phyloP scores from a whole-genome alignment of 2,329 filamentous ascomycete species.

The Canariomyces notabilis region DNA sequence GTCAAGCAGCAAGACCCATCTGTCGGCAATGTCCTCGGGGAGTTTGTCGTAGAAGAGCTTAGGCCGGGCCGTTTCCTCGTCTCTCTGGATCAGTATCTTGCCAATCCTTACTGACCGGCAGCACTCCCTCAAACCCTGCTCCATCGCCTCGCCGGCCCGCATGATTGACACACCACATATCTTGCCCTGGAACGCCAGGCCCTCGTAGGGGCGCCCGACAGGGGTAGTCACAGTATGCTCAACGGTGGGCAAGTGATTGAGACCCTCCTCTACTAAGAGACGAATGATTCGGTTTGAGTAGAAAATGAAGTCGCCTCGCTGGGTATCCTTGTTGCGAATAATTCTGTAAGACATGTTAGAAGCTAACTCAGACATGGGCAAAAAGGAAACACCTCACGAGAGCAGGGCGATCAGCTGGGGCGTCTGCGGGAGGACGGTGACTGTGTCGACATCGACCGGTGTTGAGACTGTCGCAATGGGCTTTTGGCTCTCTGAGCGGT shows the following conservation, averaged over 20 bases:
- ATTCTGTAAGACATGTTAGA: constrained; percentile 54
- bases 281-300: constrained; percentile 98
- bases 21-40: constrained; percentile 82
- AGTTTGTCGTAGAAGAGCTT: constrained; percentile 98
- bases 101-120: constrained; percentile 97
- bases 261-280: constrained; percentile 88
- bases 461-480: constrained; percentile 86
- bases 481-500: constrained; percentile 70
- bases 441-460: constrained; percentile 74
- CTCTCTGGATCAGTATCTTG: constrained; percentile 95
- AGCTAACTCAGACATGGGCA: background rate
- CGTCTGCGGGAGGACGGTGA: constrained; percentile 85
- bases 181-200: constrained; percentile 93
- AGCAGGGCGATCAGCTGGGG: constrained; percentile 95
- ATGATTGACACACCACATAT: constrained; percentile 99
- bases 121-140: constrained; percentile 92
- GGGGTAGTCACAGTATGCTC: constrained; percentile 87
- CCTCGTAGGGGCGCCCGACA: constrained; percentile 79
- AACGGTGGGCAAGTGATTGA: constrained; percentile 92
- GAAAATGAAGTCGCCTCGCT: constrained; percentile 96
- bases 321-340: constrained; percentile 87
- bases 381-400: constrained; percentile 63
- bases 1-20: constrained; percentile 91
- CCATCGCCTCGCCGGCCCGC: constrained; percentile 97
- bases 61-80: constrained; percentile 88